Evolutionary conservation across 371 early-diverging fungal genomes (phyloP).

Genomic region (Saksenaea vasiformis): DNA sequence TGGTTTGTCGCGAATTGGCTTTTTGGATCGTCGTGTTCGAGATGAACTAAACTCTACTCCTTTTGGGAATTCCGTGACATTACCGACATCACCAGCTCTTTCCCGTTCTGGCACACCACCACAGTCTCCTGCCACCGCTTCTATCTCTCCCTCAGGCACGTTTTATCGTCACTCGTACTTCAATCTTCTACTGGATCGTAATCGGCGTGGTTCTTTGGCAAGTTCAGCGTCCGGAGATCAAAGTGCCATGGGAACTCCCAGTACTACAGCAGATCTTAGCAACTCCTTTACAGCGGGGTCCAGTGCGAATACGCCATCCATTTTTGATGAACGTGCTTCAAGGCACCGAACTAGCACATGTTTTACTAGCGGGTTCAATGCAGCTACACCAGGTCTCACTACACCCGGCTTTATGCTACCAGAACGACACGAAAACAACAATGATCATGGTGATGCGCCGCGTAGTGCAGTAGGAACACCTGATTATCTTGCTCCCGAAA

Average conservation of each 20-base stretch:
- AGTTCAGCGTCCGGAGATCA: conserved; percentile 23
- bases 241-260: conserved; percentile 10
- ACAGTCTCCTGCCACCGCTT: conserved; percentile 15
- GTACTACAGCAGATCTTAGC: neutral
- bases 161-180: conserved; percentile 40
- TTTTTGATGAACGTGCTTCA: neutral
- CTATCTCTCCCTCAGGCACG: conserved; percentile 15
- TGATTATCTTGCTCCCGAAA: conserved; percentile 96
- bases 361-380: conserved; percentile 11
- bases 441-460: conserved; percentile 5
- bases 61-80: conserved; percentile 19
- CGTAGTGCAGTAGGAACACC: conserved; percentile 86
- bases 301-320: neutral
- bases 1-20: conserved; percentile 89
- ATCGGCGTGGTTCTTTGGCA: conserved; percentile 31
- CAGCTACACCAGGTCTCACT: conserved; percentile 5
- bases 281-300: neutral
- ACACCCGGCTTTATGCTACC: conserved; percentile 30
- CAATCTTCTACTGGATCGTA: conserved; percentile 21
- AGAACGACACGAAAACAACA: conserved; percentile 18
- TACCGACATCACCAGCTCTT: conserved; percentile 47
- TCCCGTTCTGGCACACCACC: conserved; percentile 48
- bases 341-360: conserved; percentile 25
- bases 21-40: conserved; percentile 79
- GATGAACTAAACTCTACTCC: conserved; percentile 45